Conservation (phyloP, 257 asterid species). For the Linderniella brevidens region DNA sequence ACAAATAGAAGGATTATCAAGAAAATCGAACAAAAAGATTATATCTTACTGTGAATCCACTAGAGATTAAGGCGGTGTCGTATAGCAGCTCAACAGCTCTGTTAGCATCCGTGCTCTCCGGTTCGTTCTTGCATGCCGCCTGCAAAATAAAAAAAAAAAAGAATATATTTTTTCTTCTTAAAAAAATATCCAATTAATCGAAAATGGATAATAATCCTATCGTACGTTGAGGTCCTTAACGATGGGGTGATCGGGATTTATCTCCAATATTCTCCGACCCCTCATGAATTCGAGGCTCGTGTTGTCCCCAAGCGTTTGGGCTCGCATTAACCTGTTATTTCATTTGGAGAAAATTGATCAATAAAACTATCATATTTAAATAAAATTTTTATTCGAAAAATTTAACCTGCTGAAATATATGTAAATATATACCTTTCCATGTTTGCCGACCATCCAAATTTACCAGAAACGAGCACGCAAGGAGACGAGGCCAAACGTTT, state of each 20-base stretch:
- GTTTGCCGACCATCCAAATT: constrained; percentile 99
- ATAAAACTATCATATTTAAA: not conserved
- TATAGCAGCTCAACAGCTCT: constrained; percentile 82
- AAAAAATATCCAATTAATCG: not conserved
- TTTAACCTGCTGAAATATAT: not conserved
- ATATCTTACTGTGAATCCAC: constrained; percentile 83
- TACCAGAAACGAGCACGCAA: constrained; percentile 97
- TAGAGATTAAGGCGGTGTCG: constrained; percentile 82
- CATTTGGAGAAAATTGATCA: constrained; percentile 1
- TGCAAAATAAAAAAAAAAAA: constrained; percentile 14
- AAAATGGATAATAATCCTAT: not conserved
- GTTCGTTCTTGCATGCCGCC: constrained; percentile 96
- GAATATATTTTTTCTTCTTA: not conserved
- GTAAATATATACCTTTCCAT: constrained; percentile 67
- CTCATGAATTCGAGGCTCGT: constrained; percentile 90
- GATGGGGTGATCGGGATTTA: constrained; percentile 91
- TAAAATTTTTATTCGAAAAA: not conserved
- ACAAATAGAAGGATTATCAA: not conserved
- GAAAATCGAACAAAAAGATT: not conserved
- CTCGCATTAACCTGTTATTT: constrained; percentile 62
- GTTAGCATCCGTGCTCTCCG: constrained; percentile 78
- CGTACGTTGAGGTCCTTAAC: constrained; percentile 85
- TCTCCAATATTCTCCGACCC: constrained; percentile 92
- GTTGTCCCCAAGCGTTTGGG: constrained; percentile 92
- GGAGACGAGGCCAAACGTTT: constrained; percentile 95